A percentile compares a stretch with the other conserved stretches of the same genome.
Evolutionary conservation across 2,329 filamentous ascomycete species (phyloP).

Genomic region (Aspergillus intermedius): DNA sequence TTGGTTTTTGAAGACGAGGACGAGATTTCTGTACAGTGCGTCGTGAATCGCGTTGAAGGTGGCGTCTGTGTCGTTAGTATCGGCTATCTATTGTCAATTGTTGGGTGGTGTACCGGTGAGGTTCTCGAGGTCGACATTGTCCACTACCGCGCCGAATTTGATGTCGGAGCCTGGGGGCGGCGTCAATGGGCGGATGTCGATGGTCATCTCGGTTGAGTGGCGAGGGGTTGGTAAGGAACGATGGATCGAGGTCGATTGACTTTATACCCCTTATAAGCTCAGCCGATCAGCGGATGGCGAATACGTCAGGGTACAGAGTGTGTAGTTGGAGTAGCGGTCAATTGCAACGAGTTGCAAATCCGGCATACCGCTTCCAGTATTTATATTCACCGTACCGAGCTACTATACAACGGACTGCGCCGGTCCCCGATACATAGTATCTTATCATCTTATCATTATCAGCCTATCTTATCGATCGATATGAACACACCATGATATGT

Average conservation of each 20-base stretch:
- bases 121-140: conserved; percentile 55
- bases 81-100: background rate
- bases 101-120: conserved; percentile 48
- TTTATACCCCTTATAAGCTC: too few relatives aligned
- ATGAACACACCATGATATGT: background rate
- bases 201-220: background rate
- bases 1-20: conserved; percentile 67
- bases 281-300: too few relatives aligned
- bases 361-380: too few relatives aligned
- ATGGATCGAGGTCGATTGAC: too few relatives aligned
- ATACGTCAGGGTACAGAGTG: too few relatives aligned
- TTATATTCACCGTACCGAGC: too few relatives aligned
- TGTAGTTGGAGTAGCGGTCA: too few relatives aligned
- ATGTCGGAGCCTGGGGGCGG: conserved; percentile 31
- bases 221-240: background rate
- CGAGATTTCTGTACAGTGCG: conserved; percentile 61
- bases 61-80: conserved; percentile 43
- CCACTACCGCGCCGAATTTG: conserved; percentile 57
- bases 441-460: background rate
- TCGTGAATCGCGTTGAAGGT: conserved; percentile 59
- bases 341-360: too few relatives aligned
- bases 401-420: background rate
- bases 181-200: conserved; percentile 9
- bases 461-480: too few relatives aligned
- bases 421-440: background rate